Conservation (phyloP, 768 basidiomycete species). For the Tricholomella constricta region DNA sequence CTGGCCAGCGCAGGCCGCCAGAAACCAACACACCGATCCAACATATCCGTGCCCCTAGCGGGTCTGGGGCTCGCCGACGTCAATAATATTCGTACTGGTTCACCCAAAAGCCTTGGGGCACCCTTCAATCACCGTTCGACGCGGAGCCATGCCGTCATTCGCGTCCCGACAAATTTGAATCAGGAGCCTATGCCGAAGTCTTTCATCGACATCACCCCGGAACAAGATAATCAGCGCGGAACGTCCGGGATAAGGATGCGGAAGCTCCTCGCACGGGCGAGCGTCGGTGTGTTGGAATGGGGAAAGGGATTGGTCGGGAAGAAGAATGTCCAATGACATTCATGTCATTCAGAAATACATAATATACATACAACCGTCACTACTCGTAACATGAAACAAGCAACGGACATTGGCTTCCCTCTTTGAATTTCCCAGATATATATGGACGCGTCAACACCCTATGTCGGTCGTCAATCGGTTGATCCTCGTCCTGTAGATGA, state of each 20-base stretch:
- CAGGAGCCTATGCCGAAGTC: constrained; percentile 24
- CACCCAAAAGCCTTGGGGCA: constrained; percentile 1
- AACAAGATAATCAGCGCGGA: constrained; percentile 14
- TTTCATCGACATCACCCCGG: constrained; percentile 42
- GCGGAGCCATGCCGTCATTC: constrained; percentile 4
- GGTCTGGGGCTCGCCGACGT: not conserved
- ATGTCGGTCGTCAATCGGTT: not conserved
- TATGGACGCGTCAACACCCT: constrained; percentile 72
- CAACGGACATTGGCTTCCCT: constrained; percentile 67
- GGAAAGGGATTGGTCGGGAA: constrained; percentile 17
- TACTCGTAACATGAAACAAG: constrained; percentile 41
- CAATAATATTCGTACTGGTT: not conserved
- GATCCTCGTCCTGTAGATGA: not conserved
- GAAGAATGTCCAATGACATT: constrained; percentile 7
- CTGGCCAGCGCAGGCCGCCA: constrained; percentile 20
- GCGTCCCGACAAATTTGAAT: not conserved
- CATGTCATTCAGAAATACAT: too few relatives aligned
- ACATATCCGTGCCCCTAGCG: constrained; percentile 4
- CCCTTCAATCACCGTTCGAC: constrained; percentile 16
- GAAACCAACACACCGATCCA: constrained; percentile 12
- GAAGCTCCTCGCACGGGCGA: constrained; percentile 20
- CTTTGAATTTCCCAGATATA: constrained; percentile 49
- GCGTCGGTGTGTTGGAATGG: constrained; percentile 19
- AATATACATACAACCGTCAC: too few relatives aligned
- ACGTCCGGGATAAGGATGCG: constrained; percentile 8